A percentile compares a stretch with the other conserved stretches of the same genome.
Conservation (phyloP, 2,329 filamentous ascomycete species). For the Thelonectria discophora region DNA sequence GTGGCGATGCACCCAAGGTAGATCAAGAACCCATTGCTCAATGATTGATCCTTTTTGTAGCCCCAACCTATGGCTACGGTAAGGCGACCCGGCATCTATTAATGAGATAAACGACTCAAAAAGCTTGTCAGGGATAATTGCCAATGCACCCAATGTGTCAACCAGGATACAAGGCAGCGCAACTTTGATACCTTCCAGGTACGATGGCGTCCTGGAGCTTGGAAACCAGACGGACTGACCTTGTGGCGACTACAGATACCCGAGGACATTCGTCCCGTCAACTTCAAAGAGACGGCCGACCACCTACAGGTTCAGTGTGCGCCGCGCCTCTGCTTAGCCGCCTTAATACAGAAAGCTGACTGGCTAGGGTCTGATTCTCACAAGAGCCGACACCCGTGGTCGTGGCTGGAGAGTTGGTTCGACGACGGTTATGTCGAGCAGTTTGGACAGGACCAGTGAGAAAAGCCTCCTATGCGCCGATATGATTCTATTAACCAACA, state of each 20-base stretch:
- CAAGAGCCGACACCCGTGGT: slow-evolving; percentile 71
- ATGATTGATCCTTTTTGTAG: slow-evolving; percentile 22
- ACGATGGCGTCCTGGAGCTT: neutral
- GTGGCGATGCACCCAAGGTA: slow-evolving; percentile 7
- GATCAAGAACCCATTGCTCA: slow-evolving; percentile 18
- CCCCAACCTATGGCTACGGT: slow-evolving; percentile 44
- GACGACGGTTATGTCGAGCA: slow-evolving; percentile 26
- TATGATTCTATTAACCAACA: slow-evolving; percentile 15
- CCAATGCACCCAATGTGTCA: slow-evolving; percentile 53
- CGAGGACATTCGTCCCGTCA: slow-evolving; percentile 42
- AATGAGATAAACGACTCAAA: slow-evolving; percentile 23
- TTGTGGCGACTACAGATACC: slow-evolving; percentile 42
- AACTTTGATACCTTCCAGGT: slow-evolving; percentile 55
- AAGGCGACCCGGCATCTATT: slow-evolving; percentile 17
- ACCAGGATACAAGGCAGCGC: slow-evolving; percentile 54
- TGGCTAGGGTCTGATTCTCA: slow-evolving; percentile 76
- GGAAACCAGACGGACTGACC: neutral
- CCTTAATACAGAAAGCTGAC: slow-evolving; percentile 7
- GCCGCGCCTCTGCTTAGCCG: slow-evolving; percentile 14
- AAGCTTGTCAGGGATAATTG: slow-evolving; percentile 51
- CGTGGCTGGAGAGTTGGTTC: slow-evolving; percentile 41
- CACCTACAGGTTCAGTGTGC: slow-evolving; percentile 49
- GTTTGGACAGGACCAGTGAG: slow-evolving; percentile 38
- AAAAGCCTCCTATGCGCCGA: neutral
- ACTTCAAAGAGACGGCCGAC: slow-evolving; percentile 40